phyloP scores from a whole-genome alignment of 2,329 filamentous ascomycete species.

The Fusarium sp. region DNA sequence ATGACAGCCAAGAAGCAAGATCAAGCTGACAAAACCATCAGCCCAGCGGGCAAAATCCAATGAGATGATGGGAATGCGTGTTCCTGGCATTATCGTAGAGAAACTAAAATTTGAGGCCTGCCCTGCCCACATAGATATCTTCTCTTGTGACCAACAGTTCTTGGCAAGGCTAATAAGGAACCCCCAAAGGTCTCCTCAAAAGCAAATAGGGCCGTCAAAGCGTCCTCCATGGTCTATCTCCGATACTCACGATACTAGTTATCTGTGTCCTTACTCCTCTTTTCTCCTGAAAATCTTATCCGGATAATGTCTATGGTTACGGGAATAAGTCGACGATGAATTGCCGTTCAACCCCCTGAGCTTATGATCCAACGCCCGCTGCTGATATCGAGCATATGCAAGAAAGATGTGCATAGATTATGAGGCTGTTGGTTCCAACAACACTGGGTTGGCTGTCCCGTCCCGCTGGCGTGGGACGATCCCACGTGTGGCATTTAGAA shows the following conservation, averaged over 20 bases:
- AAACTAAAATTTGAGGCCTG: constrained; percentile 23
- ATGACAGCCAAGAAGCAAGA: neutral
- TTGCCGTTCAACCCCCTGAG: constrained; percentile 8
- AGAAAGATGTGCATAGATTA: neutral
- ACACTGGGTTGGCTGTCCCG: constrained; percentile 10
- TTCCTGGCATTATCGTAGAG: neutral
- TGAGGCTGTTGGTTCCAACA: constrained; percentile 21
- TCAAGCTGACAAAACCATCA: neutral
- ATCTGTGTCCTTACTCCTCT: neutral
- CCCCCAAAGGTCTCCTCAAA: neutral
- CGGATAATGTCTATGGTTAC: neutral
- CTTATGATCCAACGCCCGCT: neutral
- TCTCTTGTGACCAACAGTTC: constrained; percentile 17
- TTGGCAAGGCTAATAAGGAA: constrained; percentile 9
- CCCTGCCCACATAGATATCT: constrained; percentile 13
- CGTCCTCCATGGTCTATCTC: neutral
- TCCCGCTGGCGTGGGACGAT: constrained; percentile 27
- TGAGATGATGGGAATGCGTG: neutral
- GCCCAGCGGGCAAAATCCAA: neutral
- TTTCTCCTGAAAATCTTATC: constrained; percentile 16
- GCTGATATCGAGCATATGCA: neutral
- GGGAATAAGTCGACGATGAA: neutral
- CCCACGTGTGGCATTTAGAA: constrained; percentile 25
- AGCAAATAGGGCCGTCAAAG: constrained; percentile 13
- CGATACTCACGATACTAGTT: neutral